These are phyloP conservation scores for Candida chauliodis DNA, from an alignment of 805 yeast species.

Conservation along the genomic window DNA sequence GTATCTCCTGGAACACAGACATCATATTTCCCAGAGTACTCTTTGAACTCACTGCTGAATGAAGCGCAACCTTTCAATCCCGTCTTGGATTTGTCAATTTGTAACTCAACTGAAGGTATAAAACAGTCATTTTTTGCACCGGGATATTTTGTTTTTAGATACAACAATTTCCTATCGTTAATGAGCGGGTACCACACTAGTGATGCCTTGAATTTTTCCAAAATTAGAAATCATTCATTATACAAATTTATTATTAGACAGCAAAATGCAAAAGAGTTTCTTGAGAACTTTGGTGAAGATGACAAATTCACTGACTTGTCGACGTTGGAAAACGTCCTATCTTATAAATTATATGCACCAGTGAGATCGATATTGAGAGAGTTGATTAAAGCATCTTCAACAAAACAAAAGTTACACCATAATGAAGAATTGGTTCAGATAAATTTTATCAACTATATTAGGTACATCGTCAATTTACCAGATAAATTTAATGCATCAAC, in stretches of 20 bases:
- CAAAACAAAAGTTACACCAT: slow-evolving; percentile 10
- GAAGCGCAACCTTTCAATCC: slow-evolving; percentile 17
- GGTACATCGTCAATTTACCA: slow-evolving; percentile 33
- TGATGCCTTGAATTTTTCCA: slow-evolving; percentile 39
- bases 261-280: slow-evolving; percentile 12
- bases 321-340: slow-evolving; percentile 27
- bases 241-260: slow-evolving; percentile 25
- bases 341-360: slow-evolving; percentile 23
- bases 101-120: slow-evolving; percentile 25
- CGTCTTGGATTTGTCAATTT: slow-evolving; percentile 18
- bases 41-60: not conserved
- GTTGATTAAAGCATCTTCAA: slow-evolving; percentile 15
- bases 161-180: slow-evolving; percentile 27
- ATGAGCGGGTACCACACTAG: slow-evolving; percentile 27
- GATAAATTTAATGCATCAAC: slow-evolving; percentile 15
- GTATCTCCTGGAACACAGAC: not conserved
- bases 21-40: slow-evolving; percentile 6
- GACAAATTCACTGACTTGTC: slow-evolving; percentile 11
- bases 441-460: slow-evolving; percentile 34
- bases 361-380: slow-evolving; percentile 25
- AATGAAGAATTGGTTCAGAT: slow-evolving; percentile 38
- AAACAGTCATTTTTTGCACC: slow-evolving; percentile 22
- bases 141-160: slow-evolving; percentile 27
- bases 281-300: slow-evolving; percentile 1
- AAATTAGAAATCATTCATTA: slow-evolving; percentile 28